A percentile compares a stretch with the other conserved stretches of the same genome.
phyloP scores from a whole-genome alignment of 23 red algal species.

The Agarophyton chilense region DNA sequence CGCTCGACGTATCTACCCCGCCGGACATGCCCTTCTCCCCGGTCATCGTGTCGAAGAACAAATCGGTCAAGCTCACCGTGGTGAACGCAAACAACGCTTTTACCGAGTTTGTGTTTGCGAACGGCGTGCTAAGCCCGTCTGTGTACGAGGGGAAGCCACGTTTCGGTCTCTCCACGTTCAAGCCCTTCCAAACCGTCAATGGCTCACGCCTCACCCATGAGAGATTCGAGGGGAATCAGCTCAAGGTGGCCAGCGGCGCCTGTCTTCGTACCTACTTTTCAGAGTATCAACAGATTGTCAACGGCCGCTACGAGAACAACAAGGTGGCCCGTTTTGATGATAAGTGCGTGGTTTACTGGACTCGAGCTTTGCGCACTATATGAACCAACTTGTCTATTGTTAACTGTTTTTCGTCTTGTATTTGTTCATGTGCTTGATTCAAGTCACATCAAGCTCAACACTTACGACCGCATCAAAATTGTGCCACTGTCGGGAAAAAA shows the following conservation, averaged over 20 bases:
- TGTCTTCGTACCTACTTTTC: slow-evolving; percentile 30
- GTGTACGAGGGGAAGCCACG: slow-evolving; percentile 7
- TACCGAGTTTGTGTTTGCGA: slow-evolving; percentile 8
- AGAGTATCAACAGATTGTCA: neutral
- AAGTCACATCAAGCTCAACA: too few relatives aligned
- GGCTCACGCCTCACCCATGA: neutral
- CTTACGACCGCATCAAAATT: too few relatives aligned
- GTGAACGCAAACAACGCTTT: slow-evolving; percentile 28
- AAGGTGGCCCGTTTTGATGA: neutral
- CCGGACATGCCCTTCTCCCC: neutral
- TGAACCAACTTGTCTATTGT: too few relatives aligned
- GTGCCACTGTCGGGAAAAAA: too few relatives aligned
- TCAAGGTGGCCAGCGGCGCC: neutral
- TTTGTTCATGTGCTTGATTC: too few relatives aligned
- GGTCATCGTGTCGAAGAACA: slow-evolving; percentile 9
- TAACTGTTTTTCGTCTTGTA: neutral
- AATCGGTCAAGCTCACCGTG: neutral
- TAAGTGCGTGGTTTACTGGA: slow-evolving; percentile 27
- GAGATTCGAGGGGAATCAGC: neutral
- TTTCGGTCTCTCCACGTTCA: neutral
- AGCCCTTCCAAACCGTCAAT: neutral
- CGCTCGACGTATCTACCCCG: neutral
- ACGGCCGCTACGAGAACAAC: neutral
- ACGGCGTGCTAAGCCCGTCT: neutral
- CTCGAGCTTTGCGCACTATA: neutral